Evolutionary conservation across 257 asterid species (phyloP), one percentile per base, ranked within the genome.

Genomic region (Rauvolfia tetraphylla): DNA sequence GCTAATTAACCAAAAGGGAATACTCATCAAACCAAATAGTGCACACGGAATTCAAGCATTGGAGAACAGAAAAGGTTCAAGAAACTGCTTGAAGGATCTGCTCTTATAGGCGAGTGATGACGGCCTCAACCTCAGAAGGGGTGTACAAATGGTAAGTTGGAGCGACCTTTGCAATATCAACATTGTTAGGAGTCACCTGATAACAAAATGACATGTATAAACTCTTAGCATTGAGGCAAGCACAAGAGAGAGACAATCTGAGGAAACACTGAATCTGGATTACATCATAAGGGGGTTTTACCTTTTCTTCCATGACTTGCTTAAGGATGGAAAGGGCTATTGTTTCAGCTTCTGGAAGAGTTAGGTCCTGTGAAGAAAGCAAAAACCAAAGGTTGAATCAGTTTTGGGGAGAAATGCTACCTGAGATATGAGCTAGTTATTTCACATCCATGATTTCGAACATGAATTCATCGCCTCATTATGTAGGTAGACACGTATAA

Each of bases 261-360:
- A 17, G 46, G 25, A 63, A 11, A 20, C 31, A 58, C 25, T 0
- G 58, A 62, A n/a, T 56, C 51, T 31, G 13, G 56, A 76, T 51
- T n/a, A 48, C 29, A 41, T 17, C 46, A 31, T 39, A 18, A 3
- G 44, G 75, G 25, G 27, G 71, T 36, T 66, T 71, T 83, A 90
- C 97, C 93, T 92, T 90, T 77, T 92, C 97, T 89, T 92, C 97
- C 97, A 92, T 90, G 70, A 92, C 97, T 84, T 90, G 96, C 83
- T 92, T 90, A 38, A 92, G 92, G 81, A 90, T 92, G 74, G 96
- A 89, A 61, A 92, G 96, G 1, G 96, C 97, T 67, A 88, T 89
- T 39, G 89, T 92, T 81, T 92, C 97, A 61, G 97, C 97, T 83
- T 92, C 97, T 81, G 83, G 83, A 46, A 90, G 92, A 71, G 96